Percentiles rank a stretch among this genome's conserved stretches.
Conservation (phyloP, 2,329 filamentous ascomycete genomes). For the Penicillium sp. region DNA sequence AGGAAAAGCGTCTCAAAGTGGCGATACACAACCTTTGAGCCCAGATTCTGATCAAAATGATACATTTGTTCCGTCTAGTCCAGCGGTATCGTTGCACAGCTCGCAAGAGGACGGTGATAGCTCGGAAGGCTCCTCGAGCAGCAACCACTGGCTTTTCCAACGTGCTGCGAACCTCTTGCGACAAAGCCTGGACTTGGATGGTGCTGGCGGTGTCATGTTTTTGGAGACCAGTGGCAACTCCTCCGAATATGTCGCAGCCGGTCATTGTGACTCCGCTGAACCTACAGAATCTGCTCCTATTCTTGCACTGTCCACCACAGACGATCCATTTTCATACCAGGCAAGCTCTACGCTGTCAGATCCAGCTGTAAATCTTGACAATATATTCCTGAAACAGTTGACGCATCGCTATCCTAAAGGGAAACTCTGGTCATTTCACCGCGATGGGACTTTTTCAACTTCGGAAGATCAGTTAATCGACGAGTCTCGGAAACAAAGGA, state of each 20-base stretch:
- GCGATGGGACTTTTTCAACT: constrained; percentile 16
- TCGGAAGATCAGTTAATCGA: constrained; percentile 24
- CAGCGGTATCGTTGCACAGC: not conserved
- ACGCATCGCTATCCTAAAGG: constrained; percentile 16
- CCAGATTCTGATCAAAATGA: not conserved
- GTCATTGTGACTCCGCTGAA: constrained; percentile 3
- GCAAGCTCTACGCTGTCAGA: not conserved
- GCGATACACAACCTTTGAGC: not conserved
- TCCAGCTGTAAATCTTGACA: constrained; percentile 13
- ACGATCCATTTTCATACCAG: not conserved
- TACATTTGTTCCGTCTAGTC: not conserved
- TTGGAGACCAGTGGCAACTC: constrained; percentile 9
- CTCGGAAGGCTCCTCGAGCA: not conserved
- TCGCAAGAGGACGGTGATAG: not conserved
- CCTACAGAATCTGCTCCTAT: constrained; percentile 8
- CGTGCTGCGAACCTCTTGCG: constrained; percentile 23
- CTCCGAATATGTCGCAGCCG: constrained; percentile 5
- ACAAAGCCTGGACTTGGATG: constrained; percentile 18
- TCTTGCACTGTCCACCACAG: constrained; percentile 14
- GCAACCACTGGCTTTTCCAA: constrained; percentile 20
- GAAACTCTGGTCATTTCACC: constrained; percentile 19
- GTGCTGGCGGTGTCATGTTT: constrained; percentile 16
- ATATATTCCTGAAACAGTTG: constrained; percentile 13
- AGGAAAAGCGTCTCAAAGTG: not conserved
- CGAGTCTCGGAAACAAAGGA: constrained; percentile 46